Base-by-base conservation (phyloP, 768 basidiomycete genomes). In the Pulveroboletus sp. region DNA sequence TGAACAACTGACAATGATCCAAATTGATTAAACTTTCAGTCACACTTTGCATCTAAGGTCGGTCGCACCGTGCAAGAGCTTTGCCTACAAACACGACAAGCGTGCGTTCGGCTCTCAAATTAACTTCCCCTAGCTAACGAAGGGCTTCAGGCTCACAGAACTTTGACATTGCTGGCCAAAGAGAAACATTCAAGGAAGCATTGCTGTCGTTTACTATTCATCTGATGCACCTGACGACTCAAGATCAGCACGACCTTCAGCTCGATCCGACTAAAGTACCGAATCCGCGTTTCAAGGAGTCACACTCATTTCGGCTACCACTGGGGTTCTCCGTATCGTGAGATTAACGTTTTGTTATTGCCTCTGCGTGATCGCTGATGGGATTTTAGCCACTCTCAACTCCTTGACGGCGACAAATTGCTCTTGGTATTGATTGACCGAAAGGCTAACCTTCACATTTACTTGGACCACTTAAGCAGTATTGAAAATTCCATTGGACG, bases 341-440 rank as follows among this genome's bases (percentile, higher is more conserved):
- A 56, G 60, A n/a, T 24, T 14, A 13, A 11, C 5, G 4, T 19
- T 32, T 38, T n/a, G 5, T 20, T n/a, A 16, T 39, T 8, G 24
- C 27, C 32, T 23, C 12, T 7, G 5, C 14, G 4, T 20, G 3
- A 21, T 35, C 7, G 31, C 19, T 40, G 3, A 60, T 25, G 17
- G 20, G 4, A 5, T 13, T 34, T 10, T n/a, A 74, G 73, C 3
- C 55, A 71, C 24, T 44, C 58, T 0, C 78, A 79, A 48, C 56
- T 80, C 1, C 68, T 80, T 24, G 66, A 68, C 20, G 62, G 69
- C 5, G 66, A 68, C 14, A 72, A 52, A 31, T 57, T 76, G 11
- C 52, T 82, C 2, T 53, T 80, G 1, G 61, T 80, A 3, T 47
- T 75, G 14, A 65, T 69, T 23, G 70, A 74, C 46, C 40, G 49